Percentiles rank a stretch among this genome's conserved stretches.
These are phyloP conservation scores for Cyclocybe cylindracea DNA, from an alignment of 768 basidiomycete species.

Conservation along the genomic window DNA sequence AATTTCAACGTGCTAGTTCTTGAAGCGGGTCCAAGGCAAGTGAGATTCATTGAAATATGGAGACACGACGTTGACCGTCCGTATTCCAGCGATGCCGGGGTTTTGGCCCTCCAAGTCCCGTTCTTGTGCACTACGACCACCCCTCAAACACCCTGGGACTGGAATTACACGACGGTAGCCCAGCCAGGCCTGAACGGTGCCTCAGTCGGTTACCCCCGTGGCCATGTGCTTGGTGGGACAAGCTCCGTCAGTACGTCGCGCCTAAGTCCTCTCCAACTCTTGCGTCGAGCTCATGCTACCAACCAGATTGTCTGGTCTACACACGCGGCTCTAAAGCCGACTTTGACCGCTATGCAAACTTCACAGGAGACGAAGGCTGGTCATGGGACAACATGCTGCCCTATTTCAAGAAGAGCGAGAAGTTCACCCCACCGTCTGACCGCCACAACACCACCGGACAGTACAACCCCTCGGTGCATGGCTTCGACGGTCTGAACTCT, in stretches of 20 bases:
- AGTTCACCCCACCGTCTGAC: conserved; percentile 24
- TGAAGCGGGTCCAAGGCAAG: conserved; percentile 5
- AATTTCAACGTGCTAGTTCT: background rate
- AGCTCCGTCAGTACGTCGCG: conserved; percentile 19
- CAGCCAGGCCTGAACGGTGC: conserved; percentile 25
- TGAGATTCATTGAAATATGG: background rate
- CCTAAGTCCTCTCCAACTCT: conserved; percentile 2
- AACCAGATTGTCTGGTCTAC: conserved; percentile 25
- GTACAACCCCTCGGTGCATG: conserved; percentile 31
- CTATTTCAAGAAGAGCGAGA: conserved; percentile 25
- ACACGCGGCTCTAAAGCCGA: conserved; percentile 40
- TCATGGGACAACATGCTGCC: conserved; percentile 31
- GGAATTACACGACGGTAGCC: conserved; percentile 28
- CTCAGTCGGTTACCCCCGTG: conserved; percentile 18
- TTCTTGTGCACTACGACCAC: too few species aligned
- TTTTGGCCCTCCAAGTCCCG: too few species aligned
- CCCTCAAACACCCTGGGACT: conserved; percentile 9
- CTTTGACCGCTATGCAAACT: conserved; percentile 52
- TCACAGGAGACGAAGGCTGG: conserved; percentile 54
- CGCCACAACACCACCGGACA: conserved; percentile 28
- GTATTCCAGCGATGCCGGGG: too few species aligned
- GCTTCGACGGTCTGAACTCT: conserved; percentile 23
- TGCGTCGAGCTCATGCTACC: background rate
- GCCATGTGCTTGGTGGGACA: conserved; percentile 29
- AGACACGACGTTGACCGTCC: too few species aligned